These are phyloP conservation scores for Auricularia heimuer DNA, from an alignment of 768 basidiomycete genomes.

Conservation along the genomic window DNA sequence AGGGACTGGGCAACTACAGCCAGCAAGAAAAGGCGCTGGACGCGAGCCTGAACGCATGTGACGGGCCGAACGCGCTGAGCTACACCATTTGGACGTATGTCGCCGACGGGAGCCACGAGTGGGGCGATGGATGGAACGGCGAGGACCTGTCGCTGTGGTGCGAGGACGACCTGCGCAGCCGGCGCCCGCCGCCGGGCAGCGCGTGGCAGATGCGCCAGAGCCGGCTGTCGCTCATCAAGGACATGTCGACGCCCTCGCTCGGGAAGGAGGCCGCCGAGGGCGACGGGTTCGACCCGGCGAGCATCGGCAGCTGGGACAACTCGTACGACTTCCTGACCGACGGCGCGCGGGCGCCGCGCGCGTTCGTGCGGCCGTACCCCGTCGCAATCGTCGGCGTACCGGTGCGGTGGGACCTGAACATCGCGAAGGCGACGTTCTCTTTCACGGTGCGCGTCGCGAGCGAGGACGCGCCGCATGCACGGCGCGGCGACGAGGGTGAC, in stretches of 20 bases:
- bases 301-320: constrained; percentile 28
- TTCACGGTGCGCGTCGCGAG: constrained; percentile 52
- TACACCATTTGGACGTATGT: constrained; percentile 90
- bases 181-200: background rate
- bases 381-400: constrained; percentile 61
- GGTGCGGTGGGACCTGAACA: constrained; percentile 62
- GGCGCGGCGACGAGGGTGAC: constrained; percentile 18
- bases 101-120: constrained; percentile 69
- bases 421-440: constrained; percentile 59
- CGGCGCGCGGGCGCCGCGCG: constrained; percentile 74
- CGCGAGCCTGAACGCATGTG: constrained; percentile 67
- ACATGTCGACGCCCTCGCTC: background rate
- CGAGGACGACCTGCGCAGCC: constrained; percentile 46
- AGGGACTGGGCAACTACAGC: constrained; percentile 61
- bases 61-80: constrained; percentile 64
- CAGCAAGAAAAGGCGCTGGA: constrained; percentile 79
- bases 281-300: constrained; percentile 7
- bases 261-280: no score
- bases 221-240: background rate
- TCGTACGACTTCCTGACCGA: constrained; percentile 70
- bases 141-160: constrained; percentile 92
- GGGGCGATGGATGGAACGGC: constrained; percentile 96
- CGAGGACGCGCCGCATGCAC: constrained; percentile 37
- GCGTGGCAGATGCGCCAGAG: background rate
- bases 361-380: constrained; percentile 82